A percentile compares a stretch with the other conserved stretches of the same genome.
Conservation (phyloP, 1,139 yeast species). For the Williopsis jadinii region DNA sequence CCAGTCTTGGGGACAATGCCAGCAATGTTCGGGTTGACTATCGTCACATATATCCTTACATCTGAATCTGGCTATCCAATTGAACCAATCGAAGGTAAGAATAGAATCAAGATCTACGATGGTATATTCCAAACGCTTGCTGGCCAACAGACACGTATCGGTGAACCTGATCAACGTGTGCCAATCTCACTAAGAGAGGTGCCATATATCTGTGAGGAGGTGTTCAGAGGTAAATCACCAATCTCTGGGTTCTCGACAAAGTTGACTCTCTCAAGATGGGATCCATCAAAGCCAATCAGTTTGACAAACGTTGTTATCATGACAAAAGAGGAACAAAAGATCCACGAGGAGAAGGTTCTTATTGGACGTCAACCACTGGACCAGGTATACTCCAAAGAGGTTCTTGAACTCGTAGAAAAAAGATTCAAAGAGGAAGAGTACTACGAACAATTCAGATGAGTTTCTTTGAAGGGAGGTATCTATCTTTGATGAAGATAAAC, state of each 20-base stretch:
- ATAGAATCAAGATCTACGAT: constrained; percentile 78
- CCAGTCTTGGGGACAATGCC: constrained; percentile 98
- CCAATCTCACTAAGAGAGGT: constrained; percentile 71
- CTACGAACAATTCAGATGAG: constrained; percentile 51
- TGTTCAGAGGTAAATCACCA: constrained; percentile 87
- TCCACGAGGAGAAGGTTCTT: constrained; percentile 69
- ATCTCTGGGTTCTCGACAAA: constrained; percentile 80
- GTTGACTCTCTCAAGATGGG: constrained; percentile 79
- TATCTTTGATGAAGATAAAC: not conserved
- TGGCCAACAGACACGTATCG: constrained; percentile 78
- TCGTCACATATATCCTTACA: constrained; percentile 79
- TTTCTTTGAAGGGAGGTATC: not conserved
- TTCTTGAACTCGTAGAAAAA: constrained; percentile 48
- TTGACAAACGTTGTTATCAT: constrained; percentile 74
- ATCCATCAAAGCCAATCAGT: constrained; percentile 46
- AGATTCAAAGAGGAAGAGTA: constrained; percentile 71
- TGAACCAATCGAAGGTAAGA: constrained; percentile 89
- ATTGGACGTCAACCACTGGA: constrained; percentile 53
- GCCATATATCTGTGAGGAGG: constrained; percentile 83
- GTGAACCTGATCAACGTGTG: constrained; percentile 59
- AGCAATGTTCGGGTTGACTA: constrained; percentile 86
- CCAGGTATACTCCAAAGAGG: constrained; percentile 59
- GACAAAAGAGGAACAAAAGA: constrained; percentile 81
- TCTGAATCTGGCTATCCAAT: constrained; percentile 79
- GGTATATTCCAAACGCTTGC: constrained; percentile 75